These are phyloP conservation scores for Bryum argenteum DNA, from an alignment of 225 moss, liverwort and hornwort genomes.

Conservation along the genomic window DNA sequence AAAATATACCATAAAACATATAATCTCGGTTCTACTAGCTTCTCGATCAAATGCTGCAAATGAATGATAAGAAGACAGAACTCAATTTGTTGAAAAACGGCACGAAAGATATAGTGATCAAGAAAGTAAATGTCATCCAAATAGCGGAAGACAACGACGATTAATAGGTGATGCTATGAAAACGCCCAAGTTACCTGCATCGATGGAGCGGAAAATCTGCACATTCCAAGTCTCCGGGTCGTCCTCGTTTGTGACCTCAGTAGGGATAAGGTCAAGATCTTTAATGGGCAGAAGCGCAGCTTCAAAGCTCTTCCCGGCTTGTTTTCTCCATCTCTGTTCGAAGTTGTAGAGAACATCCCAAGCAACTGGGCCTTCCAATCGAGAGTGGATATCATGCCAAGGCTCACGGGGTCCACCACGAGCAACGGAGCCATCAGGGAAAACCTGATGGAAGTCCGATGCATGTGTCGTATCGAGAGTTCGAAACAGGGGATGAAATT, in stretches of 20 bases:
- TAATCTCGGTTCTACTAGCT: neutral
- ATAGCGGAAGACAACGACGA: no score
- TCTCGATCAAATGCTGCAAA: neutral
- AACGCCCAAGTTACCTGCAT: slow-evolving; percentile 54
- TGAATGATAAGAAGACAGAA: neutral
- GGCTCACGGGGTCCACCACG: slow-evolving; percentile 90
- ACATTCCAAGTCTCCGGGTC: slow-evolving; percentile 89
- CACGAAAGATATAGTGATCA: neutral
- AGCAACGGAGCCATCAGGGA: slow-evolving; percentile 28
- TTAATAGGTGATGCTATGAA: neutral
- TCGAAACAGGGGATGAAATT: slow-evolving; percentile 62
- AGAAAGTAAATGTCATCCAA: no score
- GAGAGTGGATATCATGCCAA: slow-evolving; percentile 91
- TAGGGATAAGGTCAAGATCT: slow-evolving; percentile 40
- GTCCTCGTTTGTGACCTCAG: slow-evolving; percentile 42
- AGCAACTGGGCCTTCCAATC: slow-evolving; percentile 77
- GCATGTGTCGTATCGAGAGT: slow-evolving; percentile 45
- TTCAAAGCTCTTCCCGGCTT: slow-evolving; percentile 38
- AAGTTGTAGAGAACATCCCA: slow-evolving; percentile 93
- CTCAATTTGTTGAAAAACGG: neutral
- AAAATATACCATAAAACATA: neutral
- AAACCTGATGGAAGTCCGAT: slow-evolving; percentile 52
- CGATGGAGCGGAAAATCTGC: slow-evolving; percentile 91
- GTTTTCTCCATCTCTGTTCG: slow-evolving; percentile 84
- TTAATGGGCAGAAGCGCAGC: slow-evolving; percentile 44